phyloP scores from a whole-genome alignment of 192 early-diverging fungal species.

The Backusella psychrophila region DNA sequence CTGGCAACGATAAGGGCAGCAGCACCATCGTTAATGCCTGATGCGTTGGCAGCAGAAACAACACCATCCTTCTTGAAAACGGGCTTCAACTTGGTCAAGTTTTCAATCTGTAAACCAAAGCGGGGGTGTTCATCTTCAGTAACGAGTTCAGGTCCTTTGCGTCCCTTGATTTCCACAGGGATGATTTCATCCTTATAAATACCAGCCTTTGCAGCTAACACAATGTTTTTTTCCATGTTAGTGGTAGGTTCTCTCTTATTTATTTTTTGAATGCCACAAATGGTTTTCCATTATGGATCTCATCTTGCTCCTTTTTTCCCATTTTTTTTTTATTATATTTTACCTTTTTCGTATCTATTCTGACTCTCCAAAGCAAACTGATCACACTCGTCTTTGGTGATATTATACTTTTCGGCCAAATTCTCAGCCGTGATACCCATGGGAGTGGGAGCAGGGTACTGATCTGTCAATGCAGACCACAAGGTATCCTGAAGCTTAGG shows the following conservation, averaged over 20 bases:
- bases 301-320: not conserved
- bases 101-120: slow-evolving; percentile 79
- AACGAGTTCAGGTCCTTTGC: slow-evolving; percentile 72
- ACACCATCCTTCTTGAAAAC: slow-evolving; percentile 92
- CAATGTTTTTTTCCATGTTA: not conserved
- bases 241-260: not conserved
- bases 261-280: not conserved
- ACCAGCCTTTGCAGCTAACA: slow-evolving; percentile 48
- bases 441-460: slow-evolving; percentile 70
- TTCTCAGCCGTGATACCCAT: slow-evolving; percentile 98
- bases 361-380: slow-evolving; percentile 80
- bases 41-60: slow-evolving; percentile 94
- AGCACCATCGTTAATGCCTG: slow-evolving; percentile 94
- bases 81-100: slow-evolving; percentile 71
- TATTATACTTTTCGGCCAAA: slow-evolving; percentile 78
- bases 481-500: slow-evolving; percentile 89
- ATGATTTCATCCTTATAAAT: slow-evolving; percentile 80
- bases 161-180: slow-evolving; percentile 79
- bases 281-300: no score
- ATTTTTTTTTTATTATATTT: not conserved
- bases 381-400: slow-evolving; percentile 84
- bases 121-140: slow-evolving; percentile 87
- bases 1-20: slow-evolving; percentile 82
- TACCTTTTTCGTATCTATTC: slow-evolving; percentile 82
- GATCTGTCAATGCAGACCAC: slow-evolving; percentile 81